Evolutionary conservation across 129 eudicot species (phyloP).

Genomic region (Tagetes patula): DNA sequence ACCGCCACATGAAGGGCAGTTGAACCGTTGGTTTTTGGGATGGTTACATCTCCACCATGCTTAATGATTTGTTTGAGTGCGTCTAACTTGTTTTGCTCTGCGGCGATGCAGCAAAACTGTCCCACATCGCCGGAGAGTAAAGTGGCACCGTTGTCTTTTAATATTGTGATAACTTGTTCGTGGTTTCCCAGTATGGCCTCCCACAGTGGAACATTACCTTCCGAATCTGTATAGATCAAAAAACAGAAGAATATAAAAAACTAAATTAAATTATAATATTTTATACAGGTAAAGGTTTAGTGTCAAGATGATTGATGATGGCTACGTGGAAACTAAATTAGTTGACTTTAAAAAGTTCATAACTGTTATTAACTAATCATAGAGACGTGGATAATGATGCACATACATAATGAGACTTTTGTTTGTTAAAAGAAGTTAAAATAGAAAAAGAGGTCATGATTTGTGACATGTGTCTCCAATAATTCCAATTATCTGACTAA

Average conservation of each 20-base stretch:
- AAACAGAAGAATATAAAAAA: background rate
- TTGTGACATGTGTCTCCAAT: background rate
- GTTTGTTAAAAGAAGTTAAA: background rate
- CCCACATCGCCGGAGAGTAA: slow-evolving; percentile 65
- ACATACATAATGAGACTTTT: slow-evolving; percentile 13
- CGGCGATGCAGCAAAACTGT: slow-evolving; percentile 69
- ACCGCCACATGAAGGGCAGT: slow-evolving; percentile 95
- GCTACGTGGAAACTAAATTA: background rate
- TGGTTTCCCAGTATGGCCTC: slow-evolving; percentile 75
- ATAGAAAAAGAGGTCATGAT: background rate
- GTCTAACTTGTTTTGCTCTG: slow-evolving; percentile 58
- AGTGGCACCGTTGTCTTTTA: slow-evolving; percentile 58
- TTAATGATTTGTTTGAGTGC: slow-evolving; percentile 54
- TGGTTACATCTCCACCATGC: slow-evolving; percentile 65
- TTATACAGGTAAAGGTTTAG: background rate
- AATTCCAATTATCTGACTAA: slow-evolving; percentile 17
- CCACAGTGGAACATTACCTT: slow-evolving; percentile 92
- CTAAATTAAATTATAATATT: background rate
- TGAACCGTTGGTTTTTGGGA: slow-evolving; percentile 55
- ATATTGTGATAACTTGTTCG: slow-evolving; percentile 40
- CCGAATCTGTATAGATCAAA: slow-evolving; percentile 59
- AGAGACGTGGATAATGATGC: slow-evolving; percentile 22
- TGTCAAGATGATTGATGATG: slow-evolving; percentile 9
- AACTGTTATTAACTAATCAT: slow-evolving; percentile 15
- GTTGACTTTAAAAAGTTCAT: slow-evolving; percentile 10